Evolutionary conservation across 2,329 filamentous ascomycete species (phyloP), one percentile per base, ranked within the genome.

Genomic region (Phialophora chinensis): DNA sequence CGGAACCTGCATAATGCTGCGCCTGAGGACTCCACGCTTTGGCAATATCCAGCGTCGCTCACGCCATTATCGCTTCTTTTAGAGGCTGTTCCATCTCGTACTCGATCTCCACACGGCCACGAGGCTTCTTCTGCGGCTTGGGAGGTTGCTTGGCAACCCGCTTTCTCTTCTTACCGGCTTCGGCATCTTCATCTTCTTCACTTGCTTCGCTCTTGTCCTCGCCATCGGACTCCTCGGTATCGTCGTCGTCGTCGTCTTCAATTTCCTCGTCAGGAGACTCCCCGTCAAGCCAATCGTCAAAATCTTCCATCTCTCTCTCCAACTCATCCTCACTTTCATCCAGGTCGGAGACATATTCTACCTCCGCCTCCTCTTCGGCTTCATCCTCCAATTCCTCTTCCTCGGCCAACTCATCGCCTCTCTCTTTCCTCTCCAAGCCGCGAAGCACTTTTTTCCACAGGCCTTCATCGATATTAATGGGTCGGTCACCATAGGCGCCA

Each of bases 381-480:
- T 91, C 88, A 50, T 88, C 84, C 63, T 90, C 88, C 14, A 84
- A 81, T 56, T 91, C 87, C 3, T 91, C 90, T 29, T 93, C 91
- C 42, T 91, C 88, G 72, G 91, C 89, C 70, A 96, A 88, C 10
- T 93, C 94, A 73, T 93, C 89, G 53, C 90, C 94, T 74, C 96
- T 89, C 66, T 94, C 93, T 73, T 90, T 90, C 73, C 91, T 87
- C 85, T 99, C 95, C 79, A 99, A 85, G 3, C 92, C 92, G 68
- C 89, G 88, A 73, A 99, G 87, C 7, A 99, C 95, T 86, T 93
- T 96, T 86, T 96, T 96, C 95, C 95, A 99, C 68, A 99, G 92
- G 14, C 87, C 86, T 78, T 97, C 93, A 78, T 96, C 95, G 60
- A 97, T 93, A 77, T 99, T 99, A 71, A 99, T 84, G 50, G 95